These are phyloP conservation scores for Rosa rugosa DNA, from an alignment of 306 rosid genomes.

Conservation along the genomic window DNA sequence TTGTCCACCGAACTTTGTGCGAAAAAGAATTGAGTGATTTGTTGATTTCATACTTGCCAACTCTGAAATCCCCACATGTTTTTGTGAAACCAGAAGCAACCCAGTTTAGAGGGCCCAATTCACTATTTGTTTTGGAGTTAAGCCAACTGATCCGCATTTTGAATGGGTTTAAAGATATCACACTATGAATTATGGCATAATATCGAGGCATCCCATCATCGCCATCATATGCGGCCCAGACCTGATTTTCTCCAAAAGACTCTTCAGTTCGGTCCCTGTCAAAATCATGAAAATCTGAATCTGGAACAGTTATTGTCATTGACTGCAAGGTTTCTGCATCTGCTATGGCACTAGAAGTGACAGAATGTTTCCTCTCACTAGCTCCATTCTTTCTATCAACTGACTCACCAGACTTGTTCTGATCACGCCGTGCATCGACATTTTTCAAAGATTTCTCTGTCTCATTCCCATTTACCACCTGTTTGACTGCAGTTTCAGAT, in stretches of 20 bases:
- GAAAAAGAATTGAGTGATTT: constrained; percentile 67
- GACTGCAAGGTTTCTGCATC: constrained; percentile 24
- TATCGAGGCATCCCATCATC: constrained; percentile 90
- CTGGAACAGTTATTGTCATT: constrained; percentile 62
- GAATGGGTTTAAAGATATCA: constrained; percentile 65
- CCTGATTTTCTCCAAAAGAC: constrained; percentile 63
- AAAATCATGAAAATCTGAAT: constrained; percentile 85
- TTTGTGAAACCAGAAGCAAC: constrained; percentile 66
- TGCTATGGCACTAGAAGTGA: constrained; percentile 17
- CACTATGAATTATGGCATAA: constrained; percentile 64
- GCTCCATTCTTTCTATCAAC: constrained; percentile 25
- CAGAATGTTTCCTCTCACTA: constrained; percentile 13
- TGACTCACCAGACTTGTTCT: constrained; percentile 2
- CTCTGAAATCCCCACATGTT: constrained; percentile 72
- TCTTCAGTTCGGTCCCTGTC: constrained; percentile 70
- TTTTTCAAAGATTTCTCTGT: constrained; percentile 24
- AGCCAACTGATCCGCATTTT: constrained; percentile 72
- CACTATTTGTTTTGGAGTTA: constrained; percentile 55
- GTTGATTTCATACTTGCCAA: constrained; percentile 50
- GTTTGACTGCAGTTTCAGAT: constrained; percentile 20
- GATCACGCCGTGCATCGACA: not conserved
- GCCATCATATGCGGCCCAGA: constrained; percentile 78
- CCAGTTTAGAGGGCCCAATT: constrained; percentile 61
- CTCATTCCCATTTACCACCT: constrained; percentile 26
- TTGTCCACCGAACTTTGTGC: constrained; percentile 71